phyloP scores from a whole-genome alignment of 306 rosid genomes.

The Prosopis cineraria region DNA sequence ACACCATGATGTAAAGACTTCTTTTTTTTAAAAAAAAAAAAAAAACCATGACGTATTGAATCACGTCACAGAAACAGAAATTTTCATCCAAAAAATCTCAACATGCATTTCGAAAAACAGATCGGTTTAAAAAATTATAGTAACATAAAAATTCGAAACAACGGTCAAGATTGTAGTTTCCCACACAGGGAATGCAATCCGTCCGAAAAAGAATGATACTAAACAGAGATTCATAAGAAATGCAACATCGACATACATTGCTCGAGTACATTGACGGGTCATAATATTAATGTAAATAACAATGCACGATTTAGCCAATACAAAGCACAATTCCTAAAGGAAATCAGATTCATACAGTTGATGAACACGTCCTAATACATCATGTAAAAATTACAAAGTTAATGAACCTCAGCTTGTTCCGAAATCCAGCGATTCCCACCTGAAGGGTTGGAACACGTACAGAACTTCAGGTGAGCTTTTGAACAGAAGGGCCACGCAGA shows the following conservation, averaged over 20 bases:
- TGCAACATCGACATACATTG: slow-evolving; percentile 25
- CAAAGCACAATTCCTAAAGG: slow-evolving; percentile 38
- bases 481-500: slow-evolving; percentile 91
- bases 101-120: neutral
- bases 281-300: slow-evolving; percentile 23
- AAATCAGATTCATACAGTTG: slow-evolving; percentile 41
- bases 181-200: neutral
- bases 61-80: neutral
- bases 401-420: slow-evolving; percentile 62
- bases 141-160: neutral
- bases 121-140: neutral
- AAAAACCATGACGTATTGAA: neutral
- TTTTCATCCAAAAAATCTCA: neutral
- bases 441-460: slow-evolving; percentile 87
- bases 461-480: slow-evolving; percentile 90
- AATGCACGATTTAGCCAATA: slow-evolving; percentile 32
- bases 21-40: neutral
- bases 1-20: neutral
- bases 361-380: slow-evolving; percentile 35
- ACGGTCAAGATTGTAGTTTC: neutral
- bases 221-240: slow-evolving; percentile 20
- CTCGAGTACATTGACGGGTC: slow-evolving; percentile 26
- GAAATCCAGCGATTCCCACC: slow-evolving; percentile 78
- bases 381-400: slow-evolving; percentile 34
- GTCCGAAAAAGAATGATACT: neutral